phyloP scores from a whole-genome alignment of 2,329 filamentous ascomycete genomes.

The Aaosphaeria pasadenensis region DNA sequence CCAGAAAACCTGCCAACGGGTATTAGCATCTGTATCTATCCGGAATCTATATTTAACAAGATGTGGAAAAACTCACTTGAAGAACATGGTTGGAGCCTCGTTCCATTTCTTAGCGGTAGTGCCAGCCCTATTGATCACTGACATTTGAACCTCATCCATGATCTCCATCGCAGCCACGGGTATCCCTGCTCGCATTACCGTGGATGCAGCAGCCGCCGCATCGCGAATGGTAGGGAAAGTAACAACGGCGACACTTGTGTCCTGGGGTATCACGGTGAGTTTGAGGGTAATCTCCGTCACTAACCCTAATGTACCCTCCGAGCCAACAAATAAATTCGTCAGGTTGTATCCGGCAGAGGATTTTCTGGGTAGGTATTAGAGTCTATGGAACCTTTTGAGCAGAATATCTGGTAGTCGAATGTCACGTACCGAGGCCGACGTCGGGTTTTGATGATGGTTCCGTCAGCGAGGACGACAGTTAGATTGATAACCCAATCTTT shows the following conservation, averaged over 20 bases:
- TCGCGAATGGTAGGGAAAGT: slow-evolving; percentile 75
- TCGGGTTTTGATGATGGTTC: slow-evolving; percentile 74
- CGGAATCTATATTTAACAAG: not conserved
- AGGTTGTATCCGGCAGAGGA: slow-evolving; percentile 82
- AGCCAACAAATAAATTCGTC: slow-evolving; percentile 75
- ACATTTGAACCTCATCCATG: slow-evolving; percentile 88
- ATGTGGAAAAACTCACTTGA: slow-evolving; percentile 56
- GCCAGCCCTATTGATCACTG: slow-evolving; percentile 72
- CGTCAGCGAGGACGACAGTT: slow-evolving; percentile 76
- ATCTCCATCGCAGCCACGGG: slow-evolving; percentile 78
- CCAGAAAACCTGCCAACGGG: slow-evolving; percentile 59
- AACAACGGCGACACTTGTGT: slow-evolving; percentile 75
- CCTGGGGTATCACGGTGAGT: slow-evolving; percentile 71
- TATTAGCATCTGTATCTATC: slow-evolving; percentile 18
- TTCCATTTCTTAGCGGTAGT: slow-evolving; percentile 71
- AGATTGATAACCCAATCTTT: slow-evolving; percentile 84
- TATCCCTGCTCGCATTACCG: slow-evolving; percentile 71
- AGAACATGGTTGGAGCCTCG: slow-evolving; percentile 75
- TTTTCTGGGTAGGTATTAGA: slow-evolving; percentile 47
- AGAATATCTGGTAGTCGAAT: no score
- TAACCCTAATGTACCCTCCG: slow-evolving; percentile 76
- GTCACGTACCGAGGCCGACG: slow-evolving; percentile 59
- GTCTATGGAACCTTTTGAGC: no score
- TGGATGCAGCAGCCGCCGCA: slow-evolving; percentile 70
- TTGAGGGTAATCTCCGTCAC: slow-evolving; percentile 83